A percentile compares a stretch with the other conserved stretches of the same genome.
Evolutionary conservation across 106 monocot species (phyloP).

Genomic region (Vanilla planifolia): DNA sequence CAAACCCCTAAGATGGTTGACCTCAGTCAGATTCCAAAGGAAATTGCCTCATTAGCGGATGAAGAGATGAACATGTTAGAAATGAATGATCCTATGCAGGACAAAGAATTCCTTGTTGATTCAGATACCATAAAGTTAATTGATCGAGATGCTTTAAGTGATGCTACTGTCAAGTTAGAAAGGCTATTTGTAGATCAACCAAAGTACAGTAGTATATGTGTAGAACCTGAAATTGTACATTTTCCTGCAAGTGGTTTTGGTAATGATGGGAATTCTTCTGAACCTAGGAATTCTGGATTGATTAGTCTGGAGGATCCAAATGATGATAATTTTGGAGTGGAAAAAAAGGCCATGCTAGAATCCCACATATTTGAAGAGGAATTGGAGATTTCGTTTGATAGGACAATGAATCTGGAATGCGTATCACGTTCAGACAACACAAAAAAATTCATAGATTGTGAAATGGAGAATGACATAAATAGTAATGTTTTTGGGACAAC

Average conservation of each 20-base stretch:
- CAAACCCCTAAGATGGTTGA: slow-evolving; percentile 8
- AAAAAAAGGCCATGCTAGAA: neutral
- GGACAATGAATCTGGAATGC: neutral
- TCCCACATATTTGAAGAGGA: neutral
- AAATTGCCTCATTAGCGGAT: slow-evolving; percentile 4
- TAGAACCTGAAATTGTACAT: neutral
- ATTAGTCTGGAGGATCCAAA: neutral
- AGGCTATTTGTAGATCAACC: neutral
- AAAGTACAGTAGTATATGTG: neutral
- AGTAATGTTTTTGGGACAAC: neutral
- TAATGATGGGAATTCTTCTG: neutral
- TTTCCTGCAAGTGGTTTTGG: neutral
- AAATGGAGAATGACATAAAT: neutral
- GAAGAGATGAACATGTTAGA: slow-evolving; percentile 14
- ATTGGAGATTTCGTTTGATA: slow-evolving; percentile 1
- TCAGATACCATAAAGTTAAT: neutral
- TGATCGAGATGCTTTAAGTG: slow-evolving; percentile 1
- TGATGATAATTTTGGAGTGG: slow-evolving; percentile 6
- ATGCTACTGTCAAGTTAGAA: slow-evolving; percentile 4
- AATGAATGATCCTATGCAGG: slow-evolving; percentile 6
- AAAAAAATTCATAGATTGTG: neutral
- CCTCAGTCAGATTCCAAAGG: neutral
- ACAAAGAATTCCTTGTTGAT: neutral
- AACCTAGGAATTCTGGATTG: neutral
- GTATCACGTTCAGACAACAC: neutral